Conservation (phyloP, 2,329 filamentous ascomycete genomes). For the Drechslerella dactyloides region DNA sequence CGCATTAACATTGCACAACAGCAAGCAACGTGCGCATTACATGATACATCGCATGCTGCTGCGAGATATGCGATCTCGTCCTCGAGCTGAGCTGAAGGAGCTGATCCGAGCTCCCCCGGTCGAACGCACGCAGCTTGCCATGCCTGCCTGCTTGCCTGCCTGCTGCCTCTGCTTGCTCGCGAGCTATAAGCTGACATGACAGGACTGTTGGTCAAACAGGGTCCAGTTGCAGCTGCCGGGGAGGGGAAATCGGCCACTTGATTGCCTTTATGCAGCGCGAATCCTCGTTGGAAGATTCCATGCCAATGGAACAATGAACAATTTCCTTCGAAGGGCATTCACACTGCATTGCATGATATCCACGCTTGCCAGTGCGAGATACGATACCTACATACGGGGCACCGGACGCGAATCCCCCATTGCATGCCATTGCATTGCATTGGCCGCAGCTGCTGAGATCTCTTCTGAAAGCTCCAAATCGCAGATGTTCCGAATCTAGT, state of each 20-base stretch:
- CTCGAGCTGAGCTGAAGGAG: neutral
- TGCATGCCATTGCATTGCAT: too few relatives aligned
- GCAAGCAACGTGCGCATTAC: too few relatives aligned
- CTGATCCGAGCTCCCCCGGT: constrained; percentile 1
- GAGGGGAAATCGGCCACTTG: neutral
- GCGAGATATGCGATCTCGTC: neutral
- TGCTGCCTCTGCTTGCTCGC: constrained; percentile 1
- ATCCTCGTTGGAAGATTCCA: constrained; percentile 4
- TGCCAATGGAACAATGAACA: neutral
- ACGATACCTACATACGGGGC: too few relatives aligned
- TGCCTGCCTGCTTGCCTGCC: neutral
- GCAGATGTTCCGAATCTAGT: constrained; percentile 1
- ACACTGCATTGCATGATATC: too few relatives aligned
- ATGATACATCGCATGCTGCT: neutral
- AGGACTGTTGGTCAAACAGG: neutral
- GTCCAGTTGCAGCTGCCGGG: neutral
- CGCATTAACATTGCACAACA: too few relatives aligned
- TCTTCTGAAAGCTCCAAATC: neutral
- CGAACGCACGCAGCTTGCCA: neutral
- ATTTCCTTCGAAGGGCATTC: too few relatives aligned
- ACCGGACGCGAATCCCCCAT: neutral
- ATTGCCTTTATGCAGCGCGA: neutral
- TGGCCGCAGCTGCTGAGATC: too few relatives aligned
- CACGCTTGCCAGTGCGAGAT: too few relatives aligned
- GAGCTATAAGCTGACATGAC: neutral